A percentile compares a stretch with the other conserved stretches of the same genome.
Evolutionary conservation across 371 early-diverging fungal genomes (phyloP).

Genomic region (Vairimorpha necatrix): DNA sequence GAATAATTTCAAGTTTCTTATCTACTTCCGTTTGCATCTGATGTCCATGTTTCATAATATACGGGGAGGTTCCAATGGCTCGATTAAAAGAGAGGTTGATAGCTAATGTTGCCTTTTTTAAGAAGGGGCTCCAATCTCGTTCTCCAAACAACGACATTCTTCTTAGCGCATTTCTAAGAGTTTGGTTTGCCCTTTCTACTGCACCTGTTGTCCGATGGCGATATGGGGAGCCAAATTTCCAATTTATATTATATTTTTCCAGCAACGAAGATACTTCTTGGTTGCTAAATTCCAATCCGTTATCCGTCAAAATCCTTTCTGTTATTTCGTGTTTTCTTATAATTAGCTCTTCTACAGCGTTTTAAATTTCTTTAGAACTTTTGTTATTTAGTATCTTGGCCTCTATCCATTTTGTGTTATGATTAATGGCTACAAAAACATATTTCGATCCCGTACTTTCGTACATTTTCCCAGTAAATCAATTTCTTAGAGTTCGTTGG

Average conservation of each 20-base stretch:
- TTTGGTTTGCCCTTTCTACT: constrained; percentile 33
- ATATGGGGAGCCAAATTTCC: neutral
- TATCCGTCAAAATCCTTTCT: constrained; percentile 58
- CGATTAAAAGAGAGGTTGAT: too few relatives aligned
- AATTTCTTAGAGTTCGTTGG: constrained; percentile 57
- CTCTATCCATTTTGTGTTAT: constrained; percentile 63
- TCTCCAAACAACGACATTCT: neutral
- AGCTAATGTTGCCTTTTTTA: too few relatives aligned
- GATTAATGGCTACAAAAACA: constrained; percentile 65
- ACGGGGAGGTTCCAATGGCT: too few relatives aligned
- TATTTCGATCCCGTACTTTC: constrained; percentile 55
- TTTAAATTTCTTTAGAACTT: constrained; percentile 46
- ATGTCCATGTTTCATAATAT: too few relatives aligned
- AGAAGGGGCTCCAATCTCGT: neutral
- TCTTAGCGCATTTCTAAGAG: neutral
- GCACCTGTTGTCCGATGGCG: neutral
- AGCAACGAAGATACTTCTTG: neutral
- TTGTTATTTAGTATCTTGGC: constrained; percentile 61
- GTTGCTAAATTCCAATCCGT: constrained; percentile 60
- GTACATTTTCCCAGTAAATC: constrained; percentile 64
- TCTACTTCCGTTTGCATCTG: too few relatives aligned
- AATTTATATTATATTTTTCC: neutral
- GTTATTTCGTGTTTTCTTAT: constrained; percentile 48
- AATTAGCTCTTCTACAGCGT: constrained; percentile 34
- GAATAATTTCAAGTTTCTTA: too few relatives aligned